Conservation (phyloP, 2,329 filamentous ascomycete genomes). For the Monosporascus sp. region DNA sequence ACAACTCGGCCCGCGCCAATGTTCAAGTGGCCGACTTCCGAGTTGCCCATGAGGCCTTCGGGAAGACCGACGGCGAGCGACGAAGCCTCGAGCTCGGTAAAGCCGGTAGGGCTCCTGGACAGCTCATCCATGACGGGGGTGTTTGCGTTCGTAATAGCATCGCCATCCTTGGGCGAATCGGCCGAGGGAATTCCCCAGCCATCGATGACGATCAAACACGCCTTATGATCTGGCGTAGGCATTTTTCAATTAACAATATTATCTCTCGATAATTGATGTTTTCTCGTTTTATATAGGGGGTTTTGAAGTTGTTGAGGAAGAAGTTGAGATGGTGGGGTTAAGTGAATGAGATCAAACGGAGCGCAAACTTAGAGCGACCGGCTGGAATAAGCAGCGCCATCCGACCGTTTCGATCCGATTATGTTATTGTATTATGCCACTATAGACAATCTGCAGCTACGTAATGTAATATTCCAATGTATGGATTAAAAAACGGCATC, state of each 20-base stretch:
- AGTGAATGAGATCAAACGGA: slow-evolving; percentile 30
- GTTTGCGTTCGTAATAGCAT: slow-evolving; percentile 89
- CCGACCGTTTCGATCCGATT: neutral
- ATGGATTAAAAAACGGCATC: neutral
- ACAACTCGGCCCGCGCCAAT: slow-evolving; percentile 96
- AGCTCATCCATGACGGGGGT: slow-evolving; percentile 95
- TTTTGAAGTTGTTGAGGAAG: slow-evolving; percentile 4
- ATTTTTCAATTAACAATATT: slow-evolving; percentile 17
- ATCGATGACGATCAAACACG: slow-evolving; percentile 83
- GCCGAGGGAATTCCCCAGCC: slow-evolving; percentile 89
- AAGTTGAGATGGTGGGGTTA: slow-evolving; percentile 24
- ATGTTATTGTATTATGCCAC: neutral
- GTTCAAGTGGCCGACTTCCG: slow-evolving; percentile 96
- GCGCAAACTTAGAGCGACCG: neutral
- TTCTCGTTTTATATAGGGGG: neutral
- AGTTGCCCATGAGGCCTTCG: slow-evolving; percentile 98
- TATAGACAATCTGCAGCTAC: neutral
- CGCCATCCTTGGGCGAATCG: slow-evolving; percentile 77
- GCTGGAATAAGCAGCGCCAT: neutral
- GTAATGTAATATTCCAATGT: neutral
- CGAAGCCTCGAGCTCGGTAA: slow-evolving; percentile 89
- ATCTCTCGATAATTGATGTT: slow-evolving; percentile 28
- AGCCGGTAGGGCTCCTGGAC: slow-evolving; percentile 75
- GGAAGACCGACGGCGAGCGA: slow-evolving; percentile 93
- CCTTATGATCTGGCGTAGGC: neutral